phyloP scores from a whole-genome alignment of 2,329 filamentous ascomycete species.

The Pleoardoris graminearum region DNA sequence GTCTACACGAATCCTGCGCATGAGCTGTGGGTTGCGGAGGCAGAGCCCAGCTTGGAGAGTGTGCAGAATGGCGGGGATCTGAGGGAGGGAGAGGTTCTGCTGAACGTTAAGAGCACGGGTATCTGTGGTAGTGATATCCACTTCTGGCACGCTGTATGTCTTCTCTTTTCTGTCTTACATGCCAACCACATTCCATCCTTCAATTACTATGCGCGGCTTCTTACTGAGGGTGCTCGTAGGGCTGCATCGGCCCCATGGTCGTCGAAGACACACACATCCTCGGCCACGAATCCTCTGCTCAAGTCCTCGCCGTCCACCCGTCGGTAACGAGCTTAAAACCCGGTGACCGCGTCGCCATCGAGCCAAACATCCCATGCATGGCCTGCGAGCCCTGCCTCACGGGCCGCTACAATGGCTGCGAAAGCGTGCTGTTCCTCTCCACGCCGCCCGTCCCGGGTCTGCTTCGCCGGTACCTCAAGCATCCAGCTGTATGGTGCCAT shows the following conservation, averaged over 20 bases:
- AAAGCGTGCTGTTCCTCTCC: conserved; percentile 80
- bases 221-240: conserved; percentile 25
- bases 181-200: not conserved
- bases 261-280: conserved; percentile 87
- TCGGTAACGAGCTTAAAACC: conserved; percentile 77
- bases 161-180: too few relatives aligned
- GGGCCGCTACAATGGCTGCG: conserved; percentile 94
- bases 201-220: not conserved
- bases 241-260: conserved; percentile 95
- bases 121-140: conserved; percentile 97
- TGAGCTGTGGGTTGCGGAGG: conserved; percentile 84
- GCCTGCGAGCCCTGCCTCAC: conserved; percentile 88
- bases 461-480: conserved; percentile 89
- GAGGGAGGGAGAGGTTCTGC: conserved; percentile 79
- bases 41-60: conserved; percentile 74
- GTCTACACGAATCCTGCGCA: conserved; percentile 94
- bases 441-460: conserved; percentile 89
- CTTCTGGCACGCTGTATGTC: conserved; percentile 82
- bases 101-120: conserved; percentile 90
- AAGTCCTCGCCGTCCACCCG: conserved; percentile 76
- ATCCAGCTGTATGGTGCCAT: conserved; percentile 93
- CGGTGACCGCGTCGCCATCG: conserved; percentile 89
- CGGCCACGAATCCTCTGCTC: conserved; percentile 89
- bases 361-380: conserved; percentile 92
- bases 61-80: conserved; percentile 70